A percentile compares a stretch with the other conserved stretches of the same genome.
These are phyloP conservation scores for Phytopythium delawarense DNA, from an alignment of 352 stramenopile genomes.

Conservation along the genomic window DNA sequence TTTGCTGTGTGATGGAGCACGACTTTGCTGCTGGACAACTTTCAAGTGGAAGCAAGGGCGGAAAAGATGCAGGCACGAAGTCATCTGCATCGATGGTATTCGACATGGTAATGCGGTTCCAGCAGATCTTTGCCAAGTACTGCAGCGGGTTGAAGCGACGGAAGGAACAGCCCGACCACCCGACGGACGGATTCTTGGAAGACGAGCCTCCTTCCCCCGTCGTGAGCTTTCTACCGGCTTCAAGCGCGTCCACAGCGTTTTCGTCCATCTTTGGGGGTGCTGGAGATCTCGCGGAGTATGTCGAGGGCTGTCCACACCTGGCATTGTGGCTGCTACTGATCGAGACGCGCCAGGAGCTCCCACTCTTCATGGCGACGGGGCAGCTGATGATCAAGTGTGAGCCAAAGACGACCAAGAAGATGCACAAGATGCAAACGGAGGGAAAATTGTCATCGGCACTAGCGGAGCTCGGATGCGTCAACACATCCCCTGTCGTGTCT, in stretches of 20 bases:
- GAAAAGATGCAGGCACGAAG: not conserved
- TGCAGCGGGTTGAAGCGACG: slow-evolving; percentile 30
- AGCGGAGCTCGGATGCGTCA: slow-evolving; percentile 18
- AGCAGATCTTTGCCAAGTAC: slow-evolving; percentile 31
- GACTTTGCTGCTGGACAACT: slow-evolving; percentile 5
- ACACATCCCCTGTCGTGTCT: slow-evolving; percentile 12
- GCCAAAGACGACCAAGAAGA: slow-evolving; percentile 70
- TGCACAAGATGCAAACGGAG: slow-evolving; percentile 72
- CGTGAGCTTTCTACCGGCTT: slow-evolving; percentile 64
- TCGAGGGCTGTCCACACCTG: slow-evolving; percentile 58
- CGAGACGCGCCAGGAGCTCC: slow-evolving; percentile 74
- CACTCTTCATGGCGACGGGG: slow-evolving; percentile 61
- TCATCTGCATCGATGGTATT: slow-evolving; percentile 20
- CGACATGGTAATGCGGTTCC: slow-evolving; percentile 31
- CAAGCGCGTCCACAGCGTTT: slow-evolving; percentile 34
- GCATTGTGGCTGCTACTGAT: slow-evolving; percentile 64
- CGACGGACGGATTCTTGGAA: slow-evolving; percentile 29
- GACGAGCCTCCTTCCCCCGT: slow-evolving; percentile 28
- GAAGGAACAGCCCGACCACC: slow-evolving; percentile 23
- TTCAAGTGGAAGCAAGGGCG: not conserved
- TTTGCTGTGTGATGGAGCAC: slow-evolving; percentile 59
- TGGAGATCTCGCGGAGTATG: slow-evolving; percentile 57
- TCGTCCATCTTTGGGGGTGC: slow-evolving; percentile 64
- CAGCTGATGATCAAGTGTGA: slow-evolving; percentile 72
- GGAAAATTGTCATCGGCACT: slow-evolving; percentile 51